Percentiles rank a stretch among this genome's conserved stretches.
Conservation (phyloP, 2,329 filamentous ascomycete genomes). For the Alternaria longipes region DNA sequence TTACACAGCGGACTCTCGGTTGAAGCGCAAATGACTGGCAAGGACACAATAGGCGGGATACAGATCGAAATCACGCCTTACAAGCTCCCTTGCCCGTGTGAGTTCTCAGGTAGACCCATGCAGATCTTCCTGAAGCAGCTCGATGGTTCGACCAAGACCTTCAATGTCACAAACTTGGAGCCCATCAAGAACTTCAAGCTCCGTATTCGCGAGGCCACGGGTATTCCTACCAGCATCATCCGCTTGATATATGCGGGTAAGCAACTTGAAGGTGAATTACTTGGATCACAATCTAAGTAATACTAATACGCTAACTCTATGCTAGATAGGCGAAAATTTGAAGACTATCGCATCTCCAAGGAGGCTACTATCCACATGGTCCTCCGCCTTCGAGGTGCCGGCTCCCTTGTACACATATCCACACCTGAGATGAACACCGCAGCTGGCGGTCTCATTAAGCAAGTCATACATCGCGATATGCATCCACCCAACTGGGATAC, state of each 20-base stretch:
- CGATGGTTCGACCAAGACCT: conserved; percentile 67
- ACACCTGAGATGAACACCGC: conserved; percentile 50
- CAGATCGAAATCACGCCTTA: conserved; percentile 56
- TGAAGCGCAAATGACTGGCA: conserved; percentile 58
- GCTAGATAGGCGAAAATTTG: conserved; percentile 61
- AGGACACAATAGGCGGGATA: conserved; percentile 54
- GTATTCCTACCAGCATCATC: background rate
- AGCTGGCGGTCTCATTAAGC: conserved; percentile 54
- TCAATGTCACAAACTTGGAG: conserved; percentile 67
- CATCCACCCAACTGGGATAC: conserved; percentile 15
- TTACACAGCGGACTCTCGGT: conserved; percentile 55
- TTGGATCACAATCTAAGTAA: background rate
- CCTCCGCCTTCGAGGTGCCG: conserved; percentile 70
- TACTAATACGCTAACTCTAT: conserved; percentile 67
- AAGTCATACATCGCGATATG: conserved; percentile 49
- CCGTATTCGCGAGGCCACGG: conserved; percentile 67
- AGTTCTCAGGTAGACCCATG: background rate
- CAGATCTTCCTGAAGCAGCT: conserved; percentile 4
- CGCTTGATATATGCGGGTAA: conserved; percentile 77
- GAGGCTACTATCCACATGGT: conserved; percentile 73
- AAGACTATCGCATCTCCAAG: conserved; percentile 67
- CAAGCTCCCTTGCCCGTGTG: background rate
- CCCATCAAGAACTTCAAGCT: conserved; percentile 93
- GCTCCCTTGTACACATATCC: background rate
- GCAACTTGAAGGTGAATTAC: conserved; percentile 55